A percentile compares a stretch with the other conserved stretches of the same genome.
phyloP scores from a whole-genome alignment of 2,329 filamentous ascomycete genomes.

The Penicillium brasilianum region DNA sequence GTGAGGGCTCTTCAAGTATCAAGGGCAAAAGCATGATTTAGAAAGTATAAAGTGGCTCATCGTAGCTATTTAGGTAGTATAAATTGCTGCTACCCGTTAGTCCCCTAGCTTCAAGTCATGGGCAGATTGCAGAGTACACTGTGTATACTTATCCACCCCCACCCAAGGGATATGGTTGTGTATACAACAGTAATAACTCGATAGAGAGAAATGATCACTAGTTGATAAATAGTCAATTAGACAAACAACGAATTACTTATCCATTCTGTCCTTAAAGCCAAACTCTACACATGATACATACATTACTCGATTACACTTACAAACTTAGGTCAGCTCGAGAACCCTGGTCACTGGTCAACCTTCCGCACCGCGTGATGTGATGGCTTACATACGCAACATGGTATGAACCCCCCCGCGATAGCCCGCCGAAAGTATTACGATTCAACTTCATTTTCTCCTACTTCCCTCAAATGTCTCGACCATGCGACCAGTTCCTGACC shows the following conservation, averaged over 20 bases:
- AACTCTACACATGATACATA: too few relatives aligned
- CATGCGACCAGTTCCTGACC: conserved; percentile 48
- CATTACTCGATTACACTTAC: not conserved
- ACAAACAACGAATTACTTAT: not conserved
- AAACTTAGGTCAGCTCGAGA: not conserved
- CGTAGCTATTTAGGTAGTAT: too few relatives aligned
- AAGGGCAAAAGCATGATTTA: too few relatives aligned
- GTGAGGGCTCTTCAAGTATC: too few relatives aligned
- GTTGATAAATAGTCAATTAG: not conserved
- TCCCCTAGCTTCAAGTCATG: too few relatives aligned
- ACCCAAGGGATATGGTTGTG: not conserved
- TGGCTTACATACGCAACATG: conserved; percentile 29
- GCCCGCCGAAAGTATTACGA: not conserved
- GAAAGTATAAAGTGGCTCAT: too few relatives aligned
- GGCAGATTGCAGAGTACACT: too few relatives aligned
- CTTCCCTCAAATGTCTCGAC: conserved; percentile 24
- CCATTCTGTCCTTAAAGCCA: too few relatives aligned
- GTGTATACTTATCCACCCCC: too few relatives aligned
- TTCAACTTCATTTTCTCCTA: not conserved
- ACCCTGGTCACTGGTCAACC: conserved; percentile 4
- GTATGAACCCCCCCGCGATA: conserved; percentile 13
- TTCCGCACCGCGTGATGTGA: conserved; percentile 19
- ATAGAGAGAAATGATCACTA: too few relatives aligned
- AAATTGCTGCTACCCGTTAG: too few relatives aligned
- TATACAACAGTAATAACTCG: not conserved